Conservation (phyloP, 2,329 filamentous ascomycete genomes). For the Corniculantispora saksenae region DNA sequence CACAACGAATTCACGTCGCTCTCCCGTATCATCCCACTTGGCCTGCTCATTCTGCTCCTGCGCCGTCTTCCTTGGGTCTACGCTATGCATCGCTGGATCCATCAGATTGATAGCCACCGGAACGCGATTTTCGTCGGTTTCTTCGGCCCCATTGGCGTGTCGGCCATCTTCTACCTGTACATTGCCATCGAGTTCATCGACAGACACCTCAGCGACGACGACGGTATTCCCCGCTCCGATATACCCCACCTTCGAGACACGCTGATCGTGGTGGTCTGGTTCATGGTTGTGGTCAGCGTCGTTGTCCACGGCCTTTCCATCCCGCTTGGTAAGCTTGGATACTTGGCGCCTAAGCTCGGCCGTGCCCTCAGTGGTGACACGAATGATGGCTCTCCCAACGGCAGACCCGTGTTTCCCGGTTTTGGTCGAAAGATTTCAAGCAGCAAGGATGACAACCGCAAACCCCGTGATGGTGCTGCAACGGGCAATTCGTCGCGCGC, state of each 20-base stretch:
- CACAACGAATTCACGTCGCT: conserved; percentile 69
- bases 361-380: conserved; percentile 23
- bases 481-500: neutral
- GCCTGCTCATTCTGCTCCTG: conserved; percentile 73
- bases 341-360: conserved; percentile 61
- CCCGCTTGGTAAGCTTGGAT: conserved; percentile 68
- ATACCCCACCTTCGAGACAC: conserved; percentile 65
- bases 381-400: conserved; percentile 6
- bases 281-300: conserved; percentile 78
- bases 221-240: conserved; percentile 64
- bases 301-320: conserved; percentile 84
- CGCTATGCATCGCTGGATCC: conserved; percentile 71
- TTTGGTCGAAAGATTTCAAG: conserved; percentile 14
- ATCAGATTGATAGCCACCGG: conserved; percentile 71
- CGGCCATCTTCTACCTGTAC: conserved; percentile 87
- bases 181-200: conserved; percentile 74
- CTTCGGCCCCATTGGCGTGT: conserved; percentile 90
- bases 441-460: conserved; percentile 11
- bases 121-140: conserved; percentile 88
- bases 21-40: conserved; percentile 71
- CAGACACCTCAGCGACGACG: conserved; percentile 49
- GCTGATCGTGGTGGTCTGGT: conserved; percentile 79
- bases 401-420: conserved; percentile 1
- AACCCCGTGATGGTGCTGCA: neutral
- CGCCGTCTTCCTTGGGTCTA: conserved; percentile 78